phyloP scores from a whole-genome alignment of 2,329 filamentous ascomycete genomes.

The Beauveria sp. region DNA sequence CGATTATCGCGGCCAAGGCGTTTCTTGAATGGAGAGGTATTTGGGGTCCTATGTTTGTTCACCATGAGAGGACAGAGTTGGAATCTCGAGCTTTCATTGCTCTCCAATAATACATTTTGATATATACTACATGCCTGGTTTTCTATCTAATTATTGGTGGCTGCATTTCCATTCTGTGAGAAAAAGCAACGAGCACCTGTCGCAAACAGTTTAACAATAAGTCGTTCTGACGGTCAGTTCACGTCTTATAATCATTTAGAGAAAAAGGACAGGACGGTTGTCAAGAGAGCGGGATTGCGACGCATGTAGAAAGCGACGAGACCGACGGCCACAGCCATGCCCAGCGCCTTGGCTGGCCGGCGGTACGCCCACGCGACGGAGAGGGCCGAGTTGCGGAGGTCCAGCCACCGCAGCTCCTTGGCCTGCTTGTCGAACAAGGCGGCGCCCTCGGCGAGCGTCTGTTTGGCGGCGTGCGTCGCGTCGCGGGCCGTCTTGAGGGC shows the following conservation, averaged over 20 bases:
- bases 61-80: neutral
- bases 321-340: constrained; percentile 59
- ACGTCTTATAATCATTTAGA: constrained; percentile 8
- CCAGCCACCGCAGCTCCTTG: constrained; percentile 59
- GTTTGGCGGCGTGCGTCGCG: constrained; percentile 37
- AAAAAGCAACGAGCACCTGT: neutral
- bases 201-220: neutral
- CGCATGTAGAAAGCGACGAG: constrained; percentile 61
- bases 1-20: neutral
- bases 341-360: constrained; percentile 52
- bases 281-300: constrained; percentile 31
- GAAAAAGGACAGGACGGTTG: constrained; percentile 21
- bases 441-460: constrained; percentile 60
- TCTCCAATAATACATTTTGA: neutral
- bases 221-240: too few relatives aligned
- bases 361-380: constrained; percentile 54
- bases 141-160: neutral
- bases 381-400: constrained; percentile 32
- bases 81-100: neutral
- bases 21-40: neutral
- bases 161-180: neutral
- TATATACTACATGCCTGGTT: neutral
- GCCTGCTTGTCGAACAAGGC: constrained; percentile 63
- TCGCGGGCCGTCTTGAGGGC: constrained; percentile 75
- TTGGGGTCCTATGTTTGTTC: too few relatives aligned